These are phyloP conservation scores for Cyberlindnera xylosilytica DNA, from an alignment of 805 yeast genomes.

Conservation along the genomic window DNA sequence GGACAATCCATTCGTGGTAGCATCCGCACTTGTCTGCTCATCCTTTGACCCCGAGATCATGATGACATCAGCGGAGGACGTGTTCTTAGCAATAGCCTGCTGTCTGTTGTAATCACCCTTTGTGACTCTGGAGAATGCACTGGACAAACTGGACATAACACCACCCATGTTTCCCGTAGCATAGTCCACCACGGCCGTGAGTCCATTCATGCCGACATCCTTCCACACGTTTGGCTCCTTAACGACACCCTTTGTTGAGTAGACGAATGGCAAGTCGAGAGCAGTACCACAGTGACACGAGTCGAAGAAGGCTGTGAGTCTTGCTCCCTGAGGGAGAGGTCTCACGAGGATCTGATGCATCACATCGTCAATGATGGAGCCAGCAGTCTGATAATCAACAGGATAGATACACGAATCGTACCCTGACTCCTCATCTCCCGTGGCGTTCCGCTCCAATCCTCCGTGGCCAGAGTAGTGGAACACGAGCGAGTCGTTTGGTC, in stretches of 20 bases:
- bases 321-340: constrained; percentile 60
- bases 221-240: constrained; percentile 69
- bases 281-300: constrained; percentile 77
- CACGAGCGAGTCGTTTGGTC: constrained; percentile 57
- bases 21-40: constrained; percentile 56
- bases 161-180: constrained; percentile 47
- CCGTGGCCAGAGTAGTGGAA: constrained; percentile 81
- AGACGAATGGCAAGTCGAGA: constrained; percentile 64
- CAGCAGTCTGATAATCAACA: constrained; percentile 56
- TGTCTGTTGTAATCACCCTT: constrained; percentile 28
- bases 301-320: constrained; percentile 69
- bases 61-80: constrained; percentile 66
- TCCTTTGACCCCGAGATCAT: constrained; percentile 71
- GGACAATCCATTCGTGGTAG: constrained; percentile 56
- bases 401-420: constrained; percentile 63
- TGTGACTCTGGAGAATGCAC: constrained; percentile 23
- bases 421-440: constrained; percentile 65
- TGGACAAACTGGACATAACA: constrained; percentile 24
- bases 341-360: constrained; percentile 61
- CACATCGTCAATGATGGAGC: constrained; percentile 63
- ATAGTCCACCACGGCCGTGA: constrained; percentile 52
- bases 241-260: constrained; percentile 69
- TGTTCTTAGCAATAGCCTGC: constrained; percentile 43
- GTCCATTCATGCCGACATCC: constrained; percentile 61
- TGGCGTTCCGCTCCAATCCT: constrained; percentile 55